These are phyloP conservation scores for Phytophthora pseudosyringae DNA, from an alignment of 352 stramenopile species.

Conservation along the genomic window DNA sequence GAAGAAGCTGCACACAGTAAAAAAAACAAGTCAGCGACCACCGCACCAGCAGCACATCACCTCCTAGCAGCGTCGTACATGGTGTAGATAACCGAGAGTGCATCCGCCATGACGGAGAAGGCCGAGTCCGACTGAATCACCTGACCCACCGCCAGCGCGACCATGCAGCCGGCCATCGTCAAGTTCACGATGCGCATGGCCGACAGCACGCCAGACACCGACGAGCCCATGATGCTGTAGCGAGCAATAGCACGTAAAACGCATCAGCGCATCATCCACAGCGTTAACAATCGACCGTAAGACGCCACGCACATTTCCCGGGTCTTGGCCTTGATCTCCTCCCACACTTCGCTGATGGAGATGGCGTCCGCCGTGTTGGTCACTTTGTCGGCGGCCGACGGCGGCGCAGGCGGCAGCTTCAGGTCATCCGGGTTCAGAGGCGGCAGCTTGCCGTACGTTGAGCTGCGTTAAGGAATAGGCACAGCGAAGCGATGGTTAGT, in stretches of 20 bases:
- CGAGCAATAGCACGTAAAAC: background rate
- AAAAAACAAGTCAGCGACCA: slow-evolving; percentile 5
- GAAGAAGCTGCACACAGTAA: slow-evolving; percentile 64
- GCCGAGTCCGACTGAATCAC: slow-evolving; percentile 71
- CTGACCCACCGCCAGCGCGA: slow-evolving; percentile 70
- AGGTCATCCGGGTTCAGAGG: slow-evolving; percentile 88
- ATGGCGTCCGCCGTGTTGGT: slow-evolving; percentile 70
- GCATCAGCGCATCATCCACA: slow-evolving; percentile 2
- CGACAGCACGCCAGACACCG: slow-evolving; percentile 77
- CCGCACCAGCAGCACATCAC: background rate
- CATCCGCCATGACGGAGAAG: slow-evolving; percentile 78
- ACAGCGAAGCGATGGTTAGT: background rate
- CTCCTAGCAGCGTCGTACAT: slow-evolving; percentile 51
- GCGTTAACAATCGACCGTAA: background rate
- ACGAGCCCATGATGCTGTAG: slow-evolving; percentile 78
- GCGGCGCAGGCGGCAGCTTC: slow-evolving; percentile 78
- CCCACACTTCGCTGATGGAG: slow-evolving; percentile 85
- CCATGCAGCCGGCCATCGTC: slow-evolving; percentile 74
- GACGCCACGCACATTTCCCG: slow-evolving; percentile 69
- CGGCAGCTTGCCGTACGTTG: slow-evolving; percentile 79
- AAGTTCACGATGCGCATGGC: slow-evolving; percentile 85
- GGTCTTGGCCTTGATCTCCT: slow-evolving; percentile 83
- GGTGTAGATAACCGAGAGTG: slow-evolving; percentile 85
- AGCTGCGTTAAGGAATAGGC: slow-evolving; percentile 32
- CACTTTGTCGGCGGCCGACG: slow-evolving; percentile 77